phyloP scores from a whole-genome alignment of 2,329 filamentous ascomycete species.

The Cladosporium sp. region DNA sequence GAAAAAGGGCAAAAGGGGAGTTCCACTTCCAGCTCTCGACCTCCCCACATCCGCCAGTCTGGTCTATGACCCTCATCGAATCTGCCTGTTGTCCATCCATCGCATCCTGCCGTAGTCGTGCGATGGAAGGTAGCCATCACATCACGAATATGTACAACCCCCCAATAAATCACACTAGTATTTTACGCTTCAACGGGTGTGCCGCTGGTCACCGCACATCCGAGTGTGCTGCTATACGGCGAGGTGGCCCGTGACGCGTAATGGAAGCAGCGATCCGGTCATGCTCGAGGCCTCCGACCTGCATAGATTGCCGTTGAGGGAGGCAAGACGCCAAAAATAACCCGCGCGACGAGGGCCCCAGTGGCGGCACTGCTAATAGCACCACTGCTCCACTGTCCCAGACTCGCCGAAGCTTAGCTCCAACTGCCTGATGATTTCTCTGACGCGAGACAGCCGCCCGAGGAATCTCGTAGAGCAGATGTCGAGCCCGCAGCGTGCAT shows the following conservation, averaged over 20 bases:
- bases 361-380: slow-evolving; percentile 3
- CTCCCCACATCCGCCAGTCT: not conserved
- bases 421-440: not conserved
- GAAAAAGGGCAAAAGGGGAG: not conserved
- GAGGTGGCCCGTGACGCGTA: slow-evolving; percentile 11
- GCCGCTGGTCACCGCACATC: not conserved
- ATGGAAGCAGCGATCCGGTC: slow-evolving; percentile 6
- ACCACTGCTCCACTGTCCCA: not conserved
- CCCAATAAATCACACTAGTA: no score
- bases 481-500: not conserved
- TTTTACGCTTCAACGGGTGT: no score
- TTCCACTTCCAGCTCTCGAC: not conserved
- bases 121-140: no score
- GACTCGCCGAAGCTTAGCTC: slow-evolving; percentile 5
- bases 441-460: slow-evolving; percentile 4
- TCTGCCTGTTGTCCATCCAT: no score
- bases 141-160: no score
- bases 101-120: no score
- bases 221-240: not conserved
- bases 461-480: not conserved
- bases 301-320: slow-evolving; percentile 8
- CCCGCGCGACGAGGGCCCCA: not conserved
- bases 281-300: slow-evolving; percentile 3
- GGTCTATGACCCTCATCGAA: no score
- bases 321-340: slow-evolving; percentile 9